Evolutionary conservation across 2,329 filamentous ascomycete species (phyloP).

Genomic region (Myriosclerotinia duriaeana): DNA sequence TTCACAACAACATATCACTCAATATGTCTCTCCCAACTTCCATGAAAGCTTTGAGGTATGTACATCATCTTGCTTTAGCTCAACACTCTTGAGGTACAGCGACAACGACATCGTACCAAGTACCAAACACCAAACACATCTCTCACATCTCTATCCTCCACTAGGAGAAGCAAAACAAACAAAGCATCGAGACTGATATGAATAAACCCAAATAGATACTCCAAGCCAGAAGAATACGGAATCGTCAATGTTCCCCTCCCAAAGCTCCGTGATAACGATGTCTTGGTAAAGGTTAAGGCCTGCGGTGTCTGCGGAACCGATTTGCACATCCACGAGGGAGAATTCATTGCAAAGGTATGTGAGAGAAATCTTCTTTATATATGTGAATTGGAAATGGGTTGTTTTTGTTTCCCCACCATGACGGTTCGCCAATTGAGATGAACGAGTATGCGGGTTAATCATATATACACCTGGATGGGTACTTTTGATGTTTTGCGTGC

Average conservation of each 20-base stretch:
- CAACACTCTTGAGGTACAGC: neutral
- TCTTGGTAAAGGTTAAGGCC: constrained; percentile 63
- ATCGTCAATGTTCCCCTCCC: constrained; percentile 64
- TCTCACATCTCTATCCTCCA: neutral
- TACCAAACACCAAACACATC: neutral
- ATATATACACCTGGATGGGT: constrained; percentile 34
- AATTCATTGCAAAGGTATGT: constrained; percentile 58
- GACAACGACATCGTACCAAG: neutral
- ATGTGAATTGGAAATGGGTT: constrained; percentile 9
- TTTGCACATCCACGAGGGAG: constrained; percentile 65
- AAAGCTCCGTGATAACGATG: constrained; percentile 36
- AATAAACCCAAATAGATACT: constrained; percentile 47
- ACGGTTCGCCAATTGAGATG: constrained; percentile 19
- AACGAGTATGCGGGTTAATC: constrained; percentile 9
- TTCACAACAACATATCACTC: constrained; percentile 23
- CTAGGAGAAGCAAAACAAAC: neutral
- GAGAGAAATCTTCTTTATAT: constrained; percentile 28
- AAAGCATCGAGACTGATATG: neutral
- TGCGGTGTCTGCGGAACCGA: constrained; percentile 56
- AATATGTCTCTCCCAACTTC: constrained; percentile 45
- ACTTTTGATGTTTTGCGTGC: constrained; percentile 19
- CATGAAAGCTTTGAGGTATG: constrained; percentile 60
- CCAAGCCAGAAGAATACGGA: constrained; percentile 60
- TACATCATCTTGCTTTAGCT: constrained; percentile 32
- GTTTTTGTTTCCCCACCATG: constrained; percentile 25